These are phyloP conservation scores for Eucalyptus caleyi DNA, from an alignment of 345 rosid species.

Conservation along the genomic window DNA sequence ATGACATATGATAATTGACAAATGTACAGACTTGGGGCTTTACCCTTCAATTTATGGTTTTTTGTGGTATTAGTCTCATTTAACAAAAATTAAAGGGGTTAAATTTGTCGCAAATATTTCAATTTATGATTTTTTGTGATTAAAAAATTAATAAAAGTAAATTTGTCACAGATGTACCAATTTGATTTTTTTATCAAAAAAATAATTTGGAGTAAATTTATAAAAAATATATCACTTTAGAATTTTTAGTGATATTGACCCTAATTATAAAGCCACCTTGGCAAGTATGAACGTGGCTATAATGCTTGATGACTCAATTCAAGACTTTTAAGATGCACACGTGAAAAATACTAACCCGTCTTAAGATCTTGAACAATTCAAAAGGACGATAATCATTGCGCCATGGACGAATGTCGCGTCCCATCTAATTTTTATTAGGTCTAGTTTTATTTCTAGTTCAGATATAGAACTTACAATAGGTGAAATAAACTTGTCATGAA, in stretches of 20 bases:
- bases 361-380: not conserved
- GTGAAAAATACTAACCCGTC: not conserved
- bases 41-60: no score
- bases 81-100: fast-evolving
- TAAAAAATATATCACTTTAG: no score
- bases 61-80: no score
- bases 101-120: no score
- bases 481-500: not conserved
- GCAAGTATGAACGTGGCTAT: not conserved
- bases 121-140: no score
- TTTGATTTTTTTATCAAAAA: no score
- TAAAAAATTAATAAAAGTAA: no score
- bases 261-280: not conserved
- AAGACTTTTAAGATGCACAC: not conserved
- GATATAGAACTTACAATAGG: not conserved
- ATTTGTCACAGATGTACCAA: fast-evolving
- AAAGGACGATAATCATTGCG: not conserved
- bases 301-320: not conserved
- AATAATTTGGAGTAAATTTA: fast-evolving
- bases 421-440: not conserved
- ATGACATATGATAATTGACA: fast-evolving
- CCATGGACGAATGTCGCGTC: not conserved
- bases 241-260: no score
- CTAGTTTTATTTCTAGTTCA: not conserved
- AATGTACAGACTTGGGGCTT: fast-evolving